These are phyloP conservation scores for Pelargonium citronellum DNA, from an alignment of 441 rosid genomes.

Conservation along the genomic window DNA sequence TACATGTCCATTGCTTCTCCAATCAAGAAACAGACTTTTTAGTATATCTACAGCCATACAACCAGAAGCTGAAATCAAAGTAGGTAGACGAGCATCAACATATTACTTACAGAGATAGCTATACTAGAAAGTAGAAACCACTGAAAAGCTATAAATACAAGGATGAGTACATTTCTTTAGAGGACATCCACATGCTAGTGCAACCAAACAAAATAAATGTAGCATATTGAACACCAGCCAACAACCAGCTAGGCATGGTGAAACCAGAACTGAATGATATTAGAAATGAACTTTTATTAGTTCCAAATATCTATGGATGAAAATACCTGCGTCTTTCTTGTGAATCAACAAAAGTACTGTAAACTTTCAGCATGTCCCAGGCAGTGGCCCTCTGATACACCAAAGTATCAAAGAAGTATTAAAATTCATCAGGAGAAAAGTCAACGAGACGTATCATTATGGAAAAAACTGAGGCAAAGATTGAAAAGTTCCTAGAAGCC, in stretches of 20 bases:
- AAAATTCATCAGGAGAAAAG: background rate
- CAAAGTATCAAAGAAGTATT: slow-evolving; percentile 17
- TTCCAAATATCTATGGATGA: slow-evolving; percentile 16
- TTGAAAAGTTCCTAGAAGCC: background rate
- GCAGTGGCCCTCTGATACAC: slow-evolving; percentile 65
- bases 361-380: slow-evolving; percentile 93
- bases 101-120: background rate
- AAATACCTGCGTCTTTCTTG: slow-evolving; percentile 77
- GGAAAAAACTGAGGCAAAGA: background rate
- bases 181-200: background rate
- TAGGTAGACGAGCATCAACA: background rate
- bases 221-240: background rate
- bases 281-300: slow-evolving; percentile 5
- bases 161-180: background rate
- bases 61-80: too few species aligned
- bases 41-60: too few species aligned
- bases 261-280: background rate
- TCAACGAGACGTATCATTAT: background rate
- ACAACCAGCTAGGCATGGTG: background rate
- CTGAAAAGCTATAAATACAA: background rate
- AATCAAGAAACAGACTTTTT: too few species aligned
- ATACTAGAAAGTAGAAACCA: background rate
- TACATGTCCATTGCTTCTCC: too few species aligned
- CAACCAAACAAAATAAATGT: background rate
- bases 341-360: slow-evolving; percentile 64